These are phyloP conservation scores for Candida sp. DNA, from an alignment of 1,139 yeast species.

Conservation along the genomic window DNA sequence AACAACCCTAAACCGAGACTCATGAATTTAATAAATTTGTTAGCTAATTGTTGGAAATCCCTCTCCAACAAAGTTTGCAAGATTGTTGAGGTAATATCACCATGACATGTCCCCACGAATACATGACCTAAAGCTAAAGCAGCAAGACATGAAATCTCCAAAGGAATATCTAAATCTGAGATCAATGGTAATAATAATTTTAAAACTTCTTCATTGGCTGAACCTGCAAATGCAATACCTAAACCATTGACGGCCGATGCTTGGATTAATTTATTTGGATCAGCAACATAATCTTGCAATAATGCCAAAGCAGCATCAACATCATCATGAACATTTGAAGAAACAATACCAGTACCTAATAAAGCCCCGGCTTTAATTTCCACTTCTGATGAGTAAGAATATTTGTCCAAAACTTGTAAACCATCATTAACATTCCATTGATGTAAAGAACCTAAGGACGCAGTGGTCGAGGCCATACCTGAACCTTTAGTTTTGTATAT, in stretches of 20 bases:
- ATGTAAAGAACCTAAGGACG: slow-evolving; percentile 84
- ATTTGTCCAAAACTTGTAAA: slow-evolving; percentile 84
- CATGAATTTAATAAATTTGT: slow-evolving; percentile 87
- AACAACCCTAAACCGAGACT: slow-evolving; percentile 90
- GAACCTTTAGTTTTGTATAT: slow-evolving; percentile 89
- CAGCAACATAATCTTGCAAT: slow-evolving; percentile 72
- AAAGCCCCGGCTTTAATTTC: slow-evolving; percentile 96
- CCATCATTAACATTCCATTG: slow-evolving; percentile 95
- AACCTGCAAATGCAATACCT: slow-evolving; percentile 95
- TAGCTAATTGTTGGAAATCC: slow-evolving; percentile 69
- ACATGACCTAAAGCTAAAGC: slow-evolving; percentile 93
- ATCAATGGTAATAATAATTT: slow-evolving; percentile 81
- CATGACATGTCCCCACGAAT: slow-evolving; percentile 94
- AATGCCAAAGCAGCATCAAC: slow-evolving; percentile 90
- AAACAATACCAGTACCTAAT: slow-evolving; percentile 93
- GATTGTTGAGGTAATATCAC: slow-evolving; percentile 88
- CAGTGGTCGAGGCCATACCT: slow-evolving; percentile 94
- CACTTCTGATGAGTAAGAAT: slow-evolving; percentile 79
- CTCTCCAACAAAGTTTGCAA: slow-evolving; percentile 89
- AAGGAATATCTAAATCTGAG: slow-evolving; percentile 68
- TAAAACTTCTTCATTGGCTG: slow-evolving; percentile 81
- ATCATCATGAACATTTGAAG: slow-evolving; percentile 93
- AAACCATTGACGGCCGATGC: slow-evolving; percentile 86
- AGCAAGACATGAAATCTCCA: slow-evolving; percentile 83
- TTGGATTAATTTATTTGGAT: slow-evolving; percentile 51